Base-by-base conservation (phyloP, 352 stramenopile species). In the Pythium coloratum region DNA sequence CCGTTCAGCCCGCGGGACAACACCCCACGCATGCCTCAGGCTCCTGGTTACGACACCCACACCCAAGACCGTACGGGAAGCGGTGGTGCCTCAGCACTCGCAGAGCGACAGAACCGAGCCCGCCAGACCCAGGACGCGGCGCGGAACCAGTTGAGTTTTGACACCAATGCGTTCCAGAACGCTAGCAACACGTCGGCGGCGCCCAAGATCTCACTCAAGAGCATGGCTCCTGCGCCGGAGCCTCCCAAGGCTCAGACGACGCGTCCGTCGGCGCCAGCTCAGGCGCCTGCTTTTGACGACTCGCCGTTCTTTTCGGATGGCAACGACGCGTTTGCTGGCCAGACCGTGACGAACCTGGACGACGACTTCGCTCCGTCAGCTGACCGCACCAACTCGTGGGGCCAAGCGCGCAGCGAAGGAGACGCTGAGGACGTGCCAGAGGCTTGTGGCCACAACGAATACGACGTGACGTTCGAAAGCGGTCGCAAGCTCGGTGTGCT, bases 401-500 rank as follows among this genome's bases (percentile, higher is more conserved):
- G 57, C 59, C 60, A 65, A 28, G 66, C 7, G 0, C 9, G 54
- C 6, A 69, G 55, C 9, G 55, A 47, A 53, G 46, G 46, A 53
- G 20, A 24, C 16, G 42, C 42, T 5, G 55, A 59, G n/a, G 60
- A 69, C 2, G 59, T 71, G 20, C 50, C 61, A 0, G 76, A 80
- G 2, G 62, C 70, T 1, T 88, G 82, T 28, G 76, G 64, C 6
- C 60, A 70, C 12, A 71, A 86, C 62, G 86, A 94, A 67, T 92
- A 91, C 58, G 84, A 94, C 49, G 82, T 90, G 58, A 82, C 73
- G 13, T 94, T 94, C 50, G 86, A 92, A 63, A 84, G 66, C 38
- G 86, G 86, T 10, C 76, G 78, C 13, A 94, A 94, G 65, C 75
- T 92, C 14, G 84, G 86, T n/a, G 86, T 94, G 44, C 70, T 94